Evolutionary conservation across 2,329 filamentous ascomycete genomes (phyloP), one percentile per base, ranked within the genome.

Genomic region (Paecilomyces sp.): DNA sequence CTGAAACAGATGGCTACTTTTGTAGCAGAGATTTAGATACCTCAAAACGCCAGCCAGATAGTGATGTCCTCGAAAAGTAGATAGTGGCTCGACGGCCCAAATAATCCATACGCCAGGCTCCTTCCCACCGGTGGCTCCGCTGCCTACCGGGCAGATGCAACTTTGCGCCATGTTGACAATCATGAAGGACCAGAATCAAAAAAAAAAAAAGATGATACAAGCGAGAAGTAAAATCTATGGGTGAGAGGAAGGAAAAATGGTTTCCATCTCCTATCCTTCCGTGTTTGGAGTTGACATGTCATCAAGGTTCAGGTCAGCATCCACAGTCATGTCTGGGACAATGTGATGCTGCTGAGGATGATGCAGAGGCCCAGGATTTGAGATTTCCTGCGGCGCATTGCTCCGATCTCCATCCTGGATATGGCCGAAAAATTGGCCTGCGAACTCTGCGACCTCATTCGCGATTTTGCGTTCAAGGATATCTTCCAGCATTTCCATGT

Each of bases 381-480:
- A 13, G 22, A 15, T 11, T 1, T 55, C 52, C 15, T 58, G 30
- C 12, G 13, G 11, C 9, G 15, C 31, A 18, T 36, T 18, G 13
- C 31, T 31, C 15, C 30, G n/a, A 18, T 54, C 47, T n/a, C 31
- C 28, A 30, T 55, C 22, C 33, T 55, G 57, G 31, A 76, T 55
- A 15, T 59, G 59, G 58, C 66, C 67, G 58, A 77, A 74, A 65
- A 77, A 77, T 58, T 77, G 71, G 3, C 75, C 74, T 0, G 74
- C 75, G 65, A 68, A 75, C 55, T 74, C 74, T 5, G 74, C 75
- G 51, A 76, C 67, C 62, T 77, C 74, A 56, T 77, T 76, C 22
- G 75, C 75, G n/a, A 77, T 63, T 56, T 77, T 77, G 15, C 68
- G 65, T 59, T 76, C 74, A 9, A 77, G 61, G 11, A 76, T 75